Conservation (phyloP, 169 alveolate species). For the Eimeria acervulina region DNA sequence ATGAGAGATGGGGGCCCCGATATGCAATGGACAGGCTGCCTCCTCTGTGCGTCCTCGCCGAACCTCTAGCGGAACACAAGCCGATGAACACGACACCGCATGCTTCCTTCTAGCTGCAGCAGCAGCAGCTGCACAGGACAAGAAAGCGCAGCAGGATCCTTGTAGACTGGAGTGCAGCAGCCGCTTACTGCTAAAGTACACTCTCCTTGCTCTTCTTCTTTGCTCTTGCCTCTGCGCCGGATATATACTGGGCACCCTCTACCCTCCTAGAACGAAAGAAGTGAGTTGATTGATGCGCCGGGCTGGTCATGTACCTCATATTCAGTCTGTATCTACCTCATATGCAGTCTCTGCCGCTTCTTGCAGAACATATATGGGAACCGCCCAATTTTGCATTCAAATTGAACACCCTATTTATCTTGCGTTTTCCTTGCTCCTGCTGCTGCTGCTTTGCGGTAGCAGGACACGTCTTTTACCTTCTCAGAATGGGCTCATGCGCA, state of each 20-base stretch:
- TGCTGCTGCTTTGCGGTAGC: neutral
- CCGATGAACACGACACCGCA: neutral
- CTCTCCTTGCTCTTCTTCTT: neutral
- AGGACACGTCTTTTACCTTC: neutral
- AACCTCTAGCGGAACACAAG: neutral
- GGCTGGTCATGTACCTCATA: no score
- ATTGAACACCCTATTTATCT: neutral
- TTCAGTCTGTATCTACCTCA: neutral
- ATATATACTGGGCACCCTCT: conserved; percentile 37
- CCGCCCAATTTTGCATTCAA: neutral
- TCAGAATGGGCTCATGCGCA: conserved; percentile 2
- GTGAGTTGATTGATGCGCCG: neutral
- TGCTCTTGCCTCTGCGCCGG: neutral
- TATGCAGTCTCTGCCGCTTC: no score
- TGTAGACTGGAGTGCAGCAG: conserved; percentile 1
- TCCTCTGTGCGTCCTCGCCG: conserved; percentile 58
- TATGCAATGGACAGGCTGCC: conserved; percentile 45
- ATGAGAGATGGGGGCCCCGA: conserved; percentile 57
- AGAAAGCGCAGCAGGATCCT: neutral
- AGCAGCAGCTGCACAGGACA: neutral
- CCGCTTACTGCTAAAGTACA: neutral
- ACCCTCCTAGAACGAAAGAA: neutral
- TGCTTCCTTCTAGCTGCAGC: conserved; percentile 12
- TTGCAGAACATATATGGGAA: neutral
- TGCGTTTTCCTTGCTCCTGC: neutral